A percentile compares a stretch with the other conserved stretches of the same genome.
These are phyloP conservation scores for Rosa lucieae DNA, from an alignment of 306 rosid species.

Conservation along the genomic window DNA sequence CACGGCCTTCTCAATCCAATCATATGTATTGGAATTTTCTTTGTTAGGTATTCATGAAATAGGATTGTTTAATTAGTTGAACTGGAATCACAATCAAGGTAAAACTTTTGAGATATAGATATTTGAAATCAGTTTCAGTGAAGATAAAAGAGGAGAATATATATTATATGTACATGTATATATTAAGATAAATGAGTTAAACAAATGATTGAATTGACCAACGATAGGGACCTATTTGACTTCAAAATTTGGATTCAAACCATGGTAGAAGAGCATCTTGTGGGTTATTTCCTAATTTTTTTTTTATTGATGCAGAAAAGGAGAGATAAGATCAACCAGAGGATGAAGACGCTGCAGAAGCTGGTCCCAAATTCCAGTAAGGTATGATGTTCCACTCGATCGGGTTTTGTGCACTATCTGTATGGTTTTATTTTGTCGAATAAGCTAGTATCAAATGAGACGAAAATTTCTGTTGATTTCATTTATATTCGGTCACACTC, in stretches of 20 bases:
- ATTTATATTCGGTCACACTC: neutral
- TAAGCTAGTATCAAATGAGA: neutral
- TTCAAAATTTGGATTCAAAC: neutral
- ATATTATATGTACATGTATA: too few species aligned
- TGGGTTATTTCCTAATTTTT: slow-evolving; percentile 9
- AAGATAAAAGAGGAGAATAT: too few species aligned
- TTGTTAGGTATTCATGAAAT: neutral
- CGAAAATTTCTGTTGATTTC: neutral
- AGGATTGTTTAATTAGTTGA: too few species aligned
- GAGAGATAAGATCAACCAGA: slow-evolving; percentile 94
- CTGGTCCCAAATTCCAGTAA: slow-evolving; percentile 98
- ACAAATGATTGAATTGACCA: slow-evolving; percentile 6
- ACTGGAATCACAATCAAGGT: neutral
- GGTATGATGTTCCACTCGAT: slow-evolving; percentile 50
- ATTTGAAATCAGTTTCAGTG: too few species aligned
- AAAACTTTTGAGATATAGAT: too few species aligned
- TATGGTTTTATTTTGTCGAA: neutral
- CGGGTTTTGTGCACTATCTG: neutral
- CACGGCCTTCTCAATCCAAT: neutral
- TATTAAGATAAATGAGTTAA: neutral
- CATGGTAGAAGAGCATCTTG: neutral
- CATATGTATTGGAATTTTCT: neutral
- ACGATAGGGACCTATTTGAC: neutral
- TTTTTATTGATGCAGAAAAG: slow-evolving; percentile 60
- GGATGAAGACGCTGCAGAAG: slow-evolving; percentile 95